A percentile compares a stretch with the other conserved stretches of the same genome.
These are phyloP conservation scores for Emydomyces testavorans DNA, from an alignment of 2,329 filamentous ascomycete genomes.

Conservation along the genomic window DNA sequence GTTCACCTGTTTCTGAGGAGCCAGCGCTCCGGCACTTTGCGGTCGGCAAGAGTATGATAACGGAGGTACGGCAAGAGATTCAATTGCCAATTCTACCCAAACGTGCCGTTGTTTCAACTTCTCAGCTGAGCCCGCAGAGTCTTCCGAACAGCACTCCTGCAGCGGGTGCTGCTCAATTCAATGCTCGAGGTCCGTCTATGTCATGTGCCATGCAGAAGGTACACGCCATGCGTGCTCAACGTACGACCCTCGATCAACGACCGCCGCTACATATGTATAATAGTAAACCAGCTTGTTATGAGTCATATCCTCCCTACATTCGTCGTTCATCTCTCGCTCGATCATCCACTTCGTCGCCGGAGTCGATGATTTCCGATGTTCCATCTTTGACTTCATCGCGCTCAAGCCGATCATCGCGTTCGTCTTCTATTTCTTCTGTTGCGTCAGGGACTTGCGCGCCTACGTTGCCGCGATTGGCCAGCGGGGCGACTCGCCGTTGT, in stretches of 20 bases:
- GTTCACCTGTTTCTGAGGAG: constrained; percentile 2
- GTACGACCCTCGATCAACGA: constrained; percentile 45
- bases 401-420: constrained; percentile 44
- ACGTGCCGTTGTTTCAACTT: constrained; percentile 49
- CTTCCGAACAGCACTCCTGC: constrained; percentile 48
- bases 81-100: constrained; percentile 46
- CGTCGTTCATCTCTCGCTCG: constrained; percentile 41
- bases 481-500: constrained; percentile 32
- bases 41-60: neutral
- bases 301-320: constrained; percentile 38
- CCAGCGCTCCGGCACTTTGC: no score
- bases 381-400: constrained; percentile 41
- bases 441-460: constrained; percentile 26
- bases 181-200: constrained; percentile 46
- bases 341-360: constrained; percentile 45
- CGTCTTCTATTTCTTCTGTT: constrained; percentile 37
- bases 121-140: constrained; percentile 49
- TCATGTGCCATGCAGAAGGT: constrained; percentile 48
- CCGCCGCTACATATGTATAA: constrained; percentile 25
- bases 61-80: constrained; percentile 40
- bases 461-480: constrained; percentile 27
- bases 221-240: constrained; percentile 44
- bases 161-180: constrained; percentile 43
- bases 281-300: constrained; percentile 31
- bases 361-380: constrained; percentile 52